These are phyloP conservation scores for Teratosphaeria zuluensis DNA, from an alignment of 2,329 filamentous ascomycete species.

Conservation along the genomic window DNA sequence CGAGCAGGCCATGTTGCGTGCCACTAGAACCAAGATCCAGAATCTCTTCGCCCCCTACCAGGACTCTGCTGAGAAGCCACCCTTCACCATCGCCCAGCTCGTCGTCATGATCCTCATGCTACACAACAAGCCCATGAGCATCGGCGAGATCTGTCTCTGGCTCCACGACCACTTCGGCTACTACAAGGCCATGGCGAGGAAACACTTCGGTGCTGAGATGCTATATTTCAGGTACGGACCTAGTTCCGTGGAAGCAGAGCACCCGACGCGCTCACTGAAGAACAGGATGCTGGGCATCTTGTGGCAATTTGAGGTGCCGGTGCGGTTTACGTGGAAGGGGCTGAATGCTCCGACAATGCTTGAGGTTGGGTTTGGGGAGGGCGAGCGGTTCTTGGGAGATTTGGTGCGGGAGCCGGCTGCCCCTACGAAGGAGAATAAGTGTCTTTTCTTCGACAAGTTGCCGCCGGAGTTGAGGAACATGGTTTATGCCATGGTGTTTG, in stretches of 20 bases:
- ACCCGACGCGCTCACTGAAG: not conserved
- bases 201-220: not conserved
- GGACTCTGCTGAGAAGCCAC: not conserved
- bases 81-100: not conserved
- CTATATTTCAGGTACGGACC: too few relatives aligned
- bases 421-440: not conserved
- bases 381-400: not conserved
- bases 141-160: not conserved
- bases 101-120: not conserved
- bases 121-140: not conserved
- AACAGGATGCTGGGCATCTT: not conserved
- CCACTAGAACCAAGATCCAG: not conserved
- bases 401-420: not conserved
- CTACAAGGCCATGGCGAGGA: not conserved
- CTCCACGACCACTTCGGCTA: not conserved
- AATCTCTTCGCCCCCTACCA: not conserved
- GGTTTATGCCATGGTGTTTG: not conserved
- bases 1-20: not conserved
- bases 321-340: not conserved
- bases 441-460: not conserved
- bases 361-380: not conserved
- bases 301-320: not conserved
- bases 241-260: too few relatives aligned
- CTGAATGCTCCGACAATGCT: not conserved
- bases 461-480: not conserved